Percentiles rank a stretch among this genome's conserved stretches.
phyloP scores from a whole-genome alignment of 2,329 filamentous ascomycete species.

The Sporothrix euskadiensis region DNA sequence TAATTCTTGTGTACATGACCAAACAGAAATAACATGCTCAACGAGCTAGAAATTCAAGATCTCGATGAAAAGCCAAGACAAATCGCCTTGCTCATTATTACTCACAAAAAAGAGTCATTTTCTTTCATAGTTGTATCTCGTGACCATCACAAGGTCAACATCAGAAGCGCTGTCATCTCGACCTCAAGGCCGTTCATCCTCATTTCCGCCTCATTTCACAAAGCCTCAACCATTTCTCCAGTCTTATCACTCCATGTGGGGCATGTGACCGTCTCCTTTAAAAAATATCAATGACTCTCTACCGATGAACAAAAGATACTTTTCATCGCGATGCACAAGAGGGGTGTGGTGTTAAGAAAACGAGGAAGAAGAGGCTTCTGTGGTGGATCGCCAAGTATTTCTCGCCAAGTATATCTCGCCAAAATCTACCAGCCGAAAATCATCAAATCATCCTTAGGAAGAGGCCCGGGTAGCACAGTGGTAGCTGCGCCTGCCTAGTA shows the following conservation, averaged over 20 bases:
- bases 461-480: constrained; percentile 32
- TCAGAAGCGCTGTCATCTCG: background rate
- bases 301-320: background rate
- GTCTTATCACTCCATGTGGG: background rate
- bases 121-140: background rate
- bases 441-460: background rate
- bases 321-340: background rate
- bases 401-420: background rate
- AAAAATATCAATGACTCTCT: background rate
- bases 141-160: background rate
- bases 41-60: background rate
- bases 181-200: background rate
- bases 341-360: background rate
- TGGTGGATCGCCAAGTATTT: background rate
- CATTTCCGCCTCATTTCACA: background rate
- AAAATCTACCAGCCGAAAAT: background rate
- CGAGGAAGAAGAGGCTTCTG: background rate
- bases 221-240: background rate
- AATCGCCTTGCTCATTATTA: background rate
- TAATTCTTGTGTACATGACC: no score
- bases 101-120: background rate
- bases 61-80: background rate
- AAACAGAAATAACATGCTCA: background rate
- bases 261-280: background rate
- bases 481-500: constrained; percentile 33